Evolutionary conservation across 2,329 filamentous ascomycete genomes (phyloP).

Genomic region (Clonostachys rhizophaga): DNA sequence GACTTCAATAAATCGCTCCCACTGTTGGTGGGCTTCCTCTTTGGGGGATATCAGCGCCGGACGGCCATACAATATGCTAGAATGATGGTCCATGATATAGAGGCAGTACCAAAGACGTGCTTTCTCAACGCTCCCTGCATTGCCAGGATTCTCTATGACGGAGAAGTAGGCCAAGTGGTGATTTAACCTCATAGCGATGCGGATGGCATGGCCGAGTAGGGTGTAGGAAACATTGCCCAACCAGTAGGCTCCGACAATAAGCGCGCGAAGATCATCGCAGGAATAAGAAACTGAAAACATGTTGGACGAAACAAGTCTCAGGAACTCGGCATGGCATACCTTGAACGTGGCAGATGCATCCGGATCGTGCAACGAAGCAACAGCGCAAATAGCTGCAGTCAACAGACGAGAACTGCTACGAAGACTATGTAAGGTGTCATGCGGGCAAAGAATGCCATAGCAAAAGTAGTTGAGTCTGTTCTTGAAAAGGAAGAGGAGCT

Average conservation of each 20-base stretch:
- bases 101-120: slow-evolving; percentile 58
- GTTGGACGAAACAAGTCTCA: slow-evolving; percentile 50
- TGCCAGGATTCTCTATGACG: slow-evolving; percentile 26
- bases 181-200: slow-evolving; percentile 52
- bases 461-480: slow-evolving; percentile 21
- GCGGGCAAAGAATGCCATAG: slow-evolving; percentile 20
- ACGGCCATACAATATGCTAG: slow-evolving; percentile 57
- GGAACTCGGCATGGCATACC: slow-evolving; percentile 52
- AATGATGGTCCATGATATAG: slow-evolving; percentile 63
- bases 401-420: slow-evolving; percentile 18
- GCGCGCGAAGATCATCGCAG: slow-evolving; percentile 52
- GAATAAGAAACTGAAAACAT: slow-evolving; percentile 49
- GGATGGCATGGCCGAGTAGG: slow-evolving; percentile 52
- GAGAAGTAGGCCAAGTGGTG: slow-evolving; percentile 48
- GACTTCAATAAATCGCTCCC: slow-evolving; percentile 31
- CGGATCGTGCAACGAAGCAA: slow-evolving; percentile 19
- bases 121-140: slow-evolving; percentile 42
- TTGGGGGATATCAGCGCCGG: slow-evolving; percentile 55
- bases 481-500: slow-evolving; percentile 10
- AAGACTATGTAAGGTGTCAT: slow-evolving; percentile 15
- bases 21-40: slow-evolving; percentile 50
- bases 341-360: slow-evolving; percentile 41
- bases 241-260: slow-evolving; percentile 62
- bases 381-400: slow-evolving; percentile 19
- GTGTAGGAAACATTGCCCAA: slow-evolving; percentile 51